phyloP scores from a whole-genome alignment of 768 basidiomycete species.

The Tylopilus sp. region DNA sequence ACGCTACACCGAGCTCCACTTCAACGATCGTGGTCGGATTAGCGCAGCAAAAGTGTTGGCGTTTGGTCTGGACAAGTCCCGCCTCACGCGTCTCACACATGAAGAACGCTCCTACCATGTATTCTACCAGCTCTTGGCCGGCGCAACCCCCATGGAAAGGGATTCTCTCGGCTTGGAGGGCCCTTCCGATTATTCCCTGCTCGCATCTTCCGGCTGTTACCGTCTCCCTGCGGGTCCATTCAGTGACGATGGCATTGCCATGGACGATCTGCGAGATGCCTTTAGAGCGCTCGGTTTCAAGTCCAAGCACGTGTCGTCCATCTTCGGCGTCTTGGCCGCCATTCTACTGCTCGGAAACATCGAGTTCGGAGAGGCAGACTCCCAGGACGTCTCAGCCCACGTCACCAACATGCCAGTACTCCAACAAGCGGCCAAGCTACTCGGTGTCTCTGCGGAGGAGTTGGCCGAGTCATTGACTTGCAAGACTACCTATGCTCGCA shows the following conservation, averaged over 20 bases:
- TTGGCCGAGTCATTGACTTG: slow-evolving; percentile 52
- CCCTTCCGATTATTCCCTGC: slow-evolving; percentile 45
- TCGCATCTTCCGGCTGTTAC: slow-evolving; percentile 42
- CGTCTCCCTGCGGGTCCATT: slow-evolving; percentile 61
- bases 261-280: slow-evolving; percentile 56
- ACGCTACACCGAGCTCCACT: slow-evolving; percentile 60
- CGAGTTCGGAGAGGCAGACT: slow-evolving; percentile 53
- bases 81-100: slow-evolving; percentile 47
- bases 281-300: slow-evolving; percentile 61
- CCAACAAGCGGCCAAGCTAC: slow-evolving; percentile 45
- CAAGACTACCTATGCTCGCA: slow-evolving; percentile 55
- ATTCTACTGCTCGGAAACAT: slow-evolving; percentile 59
- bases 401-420: slow-evolving; percentile 46
- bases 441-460: slow-evolving; percentile 53
- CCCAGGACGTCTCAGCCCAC: slow-evolving; percentile 51
- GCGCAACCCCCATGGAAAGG: slow-evolving; percentile 52
- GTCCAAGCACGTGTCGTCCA: slow-evolving; percentile 51
- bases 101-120: slow-evolving; percentile 66
- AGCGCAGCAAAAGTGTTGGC: slow-evolving; percentile 54
- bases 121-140: slow-evolving; percentile 64
- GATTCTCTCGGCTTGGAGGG: slow-evolving; percentile 54
- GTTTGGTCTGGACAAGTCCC: slow-evolving; percentile 62
- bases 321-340: slow-evolving; percentile 50
- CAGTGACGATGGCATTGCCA: slow-evolving; percentile 55
- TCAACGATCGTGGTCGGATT: slow-evolving; percentile 54